Percentiles rank a stretch among this genome's conserved stretches.
Evolutionary conservation across 2,329 filamentous ascomycete species (phyloP).

Genomic region (Cadophora sp.): DNA sequence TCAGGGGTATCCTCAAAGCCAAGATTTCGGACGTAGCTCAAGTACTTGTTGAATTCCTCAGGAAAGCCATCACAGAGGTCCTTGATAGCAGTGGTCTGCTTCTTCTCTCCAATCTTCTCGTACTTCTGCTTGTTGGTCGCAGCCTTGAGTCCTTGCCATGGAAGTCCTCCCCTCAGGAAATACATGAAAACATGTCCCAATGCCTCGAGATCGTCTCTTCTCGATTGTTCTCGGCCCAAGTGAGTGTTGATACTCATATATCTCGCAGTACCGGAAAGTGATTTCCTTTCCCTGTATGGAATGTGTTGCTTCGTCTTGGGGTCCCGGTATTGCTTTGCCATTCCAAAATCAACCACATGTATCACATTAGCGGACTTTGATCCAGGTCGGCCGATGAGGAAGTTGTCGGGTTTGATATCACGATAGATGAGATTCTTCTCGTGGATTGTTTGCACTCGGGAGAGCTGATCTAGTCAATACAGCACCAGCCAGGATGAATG

Average conservation of each 20-base stretch:
- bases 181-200: conserved; percentile 79
- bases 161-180: conserved; percentile 73
- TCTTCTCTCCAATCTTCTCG: conserved; percentile 99
- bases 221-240: conserved; percentile 92
- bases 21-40: conserved; percentile 96
- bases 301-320: conserved; percentile 99
- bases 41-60: conserved; percentile 96
- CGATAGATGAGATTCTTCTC: conserved; percentile 99
- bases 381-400: conserved; percentile 90
- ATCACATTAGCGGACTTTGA: conserved; percentile 98
- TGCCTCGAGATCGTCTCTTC: conserved; percentile 94
- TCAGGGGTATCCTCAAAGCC: conserved; percentile 98
- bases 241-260: conserved; percentile 99
- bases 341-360: conserved; percentile 98
- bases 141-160: conserved; percentile 77
- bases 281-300: conserved; percentile 95
- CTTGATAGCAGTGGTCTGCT: conserved; percentile 96
- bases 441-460: conserved; percentile 90
- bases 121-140: conserved; percentile 95
- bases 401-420: conserved; percentile 99
- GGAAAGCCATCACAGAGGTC: conserved; percentile 96
- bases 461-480: conserved; percentile 63
- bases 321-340: conserved; percentile 99
- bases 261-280: conserved; percentile 91
- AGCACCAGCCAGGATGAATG: background rate